Percentiles rank a stretch among this genome's conserved stretches.
These are phyloP conservation scores for Alnus rubra DNA, from an alignment of 306 rosid genomes.

Conservation along the genomic window DNA sequence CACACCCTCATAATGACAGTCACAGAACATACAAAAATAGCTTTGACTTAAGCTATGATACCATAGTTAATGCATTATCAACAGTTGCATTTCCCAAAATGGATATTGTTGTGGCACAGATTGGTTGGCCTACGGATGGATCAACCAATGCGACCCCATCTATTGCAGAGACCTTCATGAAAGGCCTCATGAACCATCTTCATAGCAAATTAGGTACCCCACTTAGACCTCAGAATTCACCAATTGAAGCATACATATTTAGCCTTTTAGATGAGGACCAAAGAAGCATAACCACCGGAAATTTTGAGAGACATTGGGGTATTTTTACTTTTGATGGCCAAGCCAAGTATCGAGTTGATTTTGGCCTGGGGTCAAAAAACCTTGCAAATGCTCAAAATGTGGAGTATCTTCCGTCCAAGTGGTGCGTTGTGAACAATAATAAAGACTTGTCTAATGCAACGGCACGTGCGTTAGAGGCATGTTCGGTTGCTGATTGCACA, in stretches of 20 bases:
- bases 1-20: slow-evolving; percentile 58
- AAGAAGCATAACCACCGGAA: slow-evolving; percentile 62
- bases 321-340: slow-evolving; percentile 93
- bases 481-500: slow-evolving; percentile 75
- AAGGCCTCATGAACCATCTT: slow-evolving; percentile 69
- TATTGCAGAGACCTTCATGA: slow-evolving; percentile 73
- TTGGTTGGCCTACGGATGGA: slow-evolving; percentile 99
- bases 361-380: slow-evolving; percentile 57
- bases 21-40: slow-evolving; percentile 70
- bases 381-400: slow-evolving; percentile 74
- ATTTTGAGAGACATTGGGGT: slow-evolving; percentile 94
- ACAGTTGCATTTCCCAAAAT: slow-evolving; percentile 59
- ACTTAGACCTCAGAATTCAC: slow-evolving; percentile 61
- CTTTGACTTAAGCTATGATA: slow-evolving; percentile 77
- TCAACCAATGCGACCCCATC: slow-evolving; percentile 61
- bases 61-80: slow-evolving; percentile 57
- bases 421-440: slow-evolving; percentile 96
- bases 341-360: slow-evolving; percentile 75
- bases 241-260: slow-evolving; percentile 59
- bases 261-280: slow-evolving; percentile 89
- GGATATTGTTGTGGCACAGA: slow-evolving; percentile 72
- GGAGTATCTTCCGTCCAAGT: slow-evolving; percentile 72
- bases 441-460: slow-evolving; percentile 66
- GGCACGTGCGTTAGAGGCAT: slow-evolving; percentile 61
- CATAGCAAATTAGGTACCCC: slow-evolving; percentile 68